These are phyloP conservation scores for Ophiocordyceps sinensis DNA, from an alignment of 2,329 filamentous ascomycete genomes.

Conservation along the genomic window DNA sequence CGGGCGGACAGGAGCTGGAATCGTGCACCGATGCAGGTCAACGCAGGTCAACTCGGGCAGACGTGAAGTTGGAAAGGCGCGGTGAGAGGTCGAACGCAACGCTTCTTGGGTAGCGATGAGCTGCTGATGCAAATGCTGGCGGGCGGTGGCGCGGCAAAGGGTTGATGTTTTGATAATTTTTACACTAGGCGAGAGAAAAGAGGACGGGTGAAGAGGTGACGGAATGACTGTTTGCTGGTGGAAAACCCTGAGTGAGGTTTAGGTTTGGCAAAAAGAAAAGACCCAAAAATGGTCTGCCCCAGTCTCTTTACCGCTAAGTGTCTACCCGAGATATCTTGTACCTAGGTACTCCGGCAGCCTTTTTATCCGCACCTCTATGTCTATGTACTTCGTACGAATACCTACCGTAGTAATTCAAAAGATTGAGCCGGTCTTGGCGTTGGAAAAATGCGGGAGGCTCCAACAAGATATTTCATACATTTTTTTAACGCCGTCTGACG, in stretches of 20 bases:
- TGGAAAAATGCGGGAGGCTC: too few relatives aligned
- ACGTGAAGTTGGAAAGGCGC: not conserved
- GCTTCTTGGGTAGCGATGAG: conserved; percentile 1
- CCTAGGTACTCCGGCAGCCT: too few relatives aligned
- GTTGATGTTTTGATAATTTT: not conserved
- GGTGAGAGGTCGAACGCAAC: conserved; percentile 1
- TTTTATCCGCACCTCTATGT: too few relatives aligned
- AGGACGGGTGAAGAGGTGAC: conserved; percentile 5
- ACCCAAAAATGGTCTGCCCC: conserved; percentile 13
- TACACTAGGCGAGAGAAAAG: conserved; percentile 2
- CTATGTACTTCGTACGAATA: too few relatives aligned
- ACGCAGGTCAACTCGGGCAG: not conserved
- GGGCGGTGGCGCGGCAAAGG: conserved; percentile 3
- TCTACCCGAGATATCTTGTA: not conserved
- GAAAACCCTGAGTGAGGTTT: conserved; percentile 17
- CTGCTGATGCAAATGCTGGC: conserved; percentile 3
- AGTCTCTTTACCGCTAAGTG: conserved; percentile 2
- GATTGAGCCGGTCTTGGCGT: too few relatives aligned
- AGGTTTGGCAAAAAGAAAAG: conserved; percentile 13
- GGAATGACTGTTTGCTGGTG: conserved; percentile 5
- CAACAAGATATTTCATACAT: too few relatives aligned
- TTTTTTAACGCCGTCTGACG: too few relatives aligned
- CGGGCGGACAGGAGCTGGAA: not conserved
- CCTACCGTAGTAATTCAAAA: too few relatives aligned
- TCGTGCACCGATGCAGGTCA: not conserved